Conservation (phyloP, 176 grass and related monocot species). For the Ananas comosus region DNA sequence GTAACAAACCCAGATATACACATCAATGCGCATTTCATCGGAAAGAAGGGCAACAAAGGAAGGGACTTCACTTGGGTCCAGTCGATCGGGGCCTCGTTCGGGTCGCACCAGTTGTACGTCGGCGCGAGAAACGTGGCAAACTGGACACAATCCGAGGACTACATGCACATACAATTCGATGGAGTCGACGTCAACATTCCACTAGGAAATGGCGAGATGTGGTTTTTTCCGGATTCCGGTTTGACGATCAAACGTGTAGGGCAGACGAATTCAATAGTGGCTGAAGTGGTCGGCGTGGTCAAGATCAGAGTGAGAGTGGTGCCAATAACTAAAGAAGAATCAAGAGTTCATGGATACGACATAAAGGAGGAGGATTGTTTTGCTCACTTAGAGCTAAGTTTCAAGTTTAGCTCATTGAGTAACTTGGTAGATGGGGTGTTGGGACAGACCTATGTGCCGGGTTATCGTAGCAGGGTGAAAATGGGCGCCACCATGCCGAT, state of each 20-base stretch:
- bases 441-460: slow-evolving; percentile 31
- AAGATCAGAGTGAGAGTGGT: slow-evolving; percentile 5
- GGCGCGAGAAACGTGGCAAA: not conserved
- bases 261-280: not conserved
- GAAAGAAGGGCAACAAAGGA: slow-evolving; percentile 4
- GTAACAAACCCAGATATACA: not conserved
- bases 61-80: slow-evolving; percentile 21
- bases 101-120: not conserved
- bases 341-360: slow-evolving; percentile 27
- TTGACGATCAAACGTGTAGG: not conserved
- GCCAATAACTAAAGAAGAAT: slow-evolving; percentile 7
- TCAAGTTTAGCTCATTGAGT: slow-evolving; percentile 24
- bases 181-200: slow-evolving; percentile 4
- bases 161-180: slow-evolving; percentile 1
- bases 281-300: not conserved
- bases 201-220: not conserved
- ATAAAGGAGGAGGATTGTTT: slow-evolving; percentile 21
- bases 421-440: slow-evolving; percentile 23
- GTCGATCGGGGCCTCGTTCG: slow-evolving; percentile 2
- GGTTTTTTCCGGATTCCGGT: not conserved
- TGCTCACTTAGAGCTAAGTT: slow-evolving; percentile 25
- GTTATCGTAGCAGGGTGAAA: slow-evolving; percentile 25
- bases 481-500: slow-evolving; percentile 28
- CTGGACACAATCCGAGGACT: slow-evolving; percentile 1
- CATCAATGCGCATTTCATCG: slow-evolving; percentile 14